These are phyloP conservation scores for Dioszegia aurantiaca DNA, from an alignment of 768 basidiomycete species.

Conservation along the genomic window DNA sequence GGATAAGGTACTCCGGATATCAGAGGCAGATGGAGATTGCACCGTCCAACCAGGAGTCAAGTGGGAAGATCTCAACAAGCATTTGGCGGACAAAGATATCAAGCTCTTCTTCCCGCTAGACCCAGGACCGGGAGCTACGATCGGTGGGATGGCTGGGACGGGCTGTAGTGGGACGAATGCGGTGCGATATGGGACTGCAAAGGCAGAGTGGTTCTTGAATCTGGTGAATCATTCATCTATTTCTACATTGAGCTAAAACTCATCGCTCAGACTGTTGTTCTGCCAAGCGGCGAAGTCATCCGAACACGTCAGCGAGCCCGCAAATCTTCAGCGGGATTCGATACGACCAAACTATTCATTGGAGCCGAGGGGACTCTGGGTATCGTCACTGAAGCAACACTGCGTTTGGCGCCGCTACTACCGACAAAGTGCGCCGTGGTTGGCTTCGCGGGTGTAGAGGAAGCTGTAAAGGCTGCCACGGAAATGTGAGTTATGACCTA, in stretches of 20 bases:
- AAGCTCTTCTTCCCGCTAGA: conserved; percentile 82
- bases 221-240: conserved; percentile 56
- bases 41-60: conserved; percentile 52
- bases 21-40: conserved; percentile 49
- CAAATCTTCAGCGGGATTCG: conserved; percentile 84
- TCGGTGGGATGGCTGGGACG: conserved; percentile 85
- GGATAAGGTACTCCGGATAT: conserved; percentile 66
- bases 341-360: conserved; percentile 81
- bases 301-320: conserved; percentile 64
- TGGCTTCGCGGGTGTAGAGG: conserved; percentile 74
- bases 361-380: conserved; percentile 87
- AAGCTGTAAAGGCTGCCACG: conserved; percentile 75
- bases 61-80: conserved; percentile 46
- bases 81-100: conserved; percentile 67
- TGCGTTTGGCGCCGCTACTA: conserved; percentile 73
- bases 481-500: conserved; percentile 58
- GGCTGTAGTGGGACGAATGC: conserved; percentile 77
- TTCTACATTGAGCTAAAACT: neutral
- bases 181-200: conserved; percentile 75
- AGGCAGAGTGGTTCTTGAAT: conserved; percentile 83
- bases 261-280: conserved; percentile 69
- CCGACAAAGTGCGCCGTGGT: conserved; percentile 85
- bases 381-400: conserved; percentile 84
- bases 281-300: conserved; percentile 83
- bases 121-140: conserved; percentile 71